These are phyloP conservation scores for Phytophthora pinifolia DNA, from an alignment of 352 stramenopile genomes.

Conservation along the genomic window DNA sequence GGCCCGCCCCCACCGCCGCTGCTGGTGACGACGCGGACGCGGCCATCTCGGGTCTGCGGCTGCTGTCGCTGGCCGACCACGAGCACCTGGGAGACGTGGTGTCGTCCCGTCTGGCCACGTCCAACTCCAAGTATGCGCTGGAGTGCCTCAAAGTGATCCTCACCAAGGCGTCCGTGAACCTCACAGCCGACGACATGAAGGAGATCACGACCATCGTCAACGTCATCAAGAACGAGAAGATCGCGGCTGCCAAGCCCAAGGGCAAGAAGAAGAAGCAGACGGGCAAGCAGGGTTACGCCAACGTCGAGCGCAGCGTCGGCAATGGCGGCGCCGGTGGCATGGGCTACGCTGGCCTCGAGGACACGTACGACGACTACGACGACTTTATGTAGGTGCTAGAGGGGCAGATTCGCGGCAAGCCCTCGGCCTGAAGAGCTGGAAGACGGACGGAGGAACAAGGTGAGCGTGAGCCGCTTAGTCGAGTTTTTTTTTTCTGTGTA, in stretches of 20 bases:
- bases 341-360: conserved; percentile 44
- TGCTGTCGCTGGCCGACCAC: conserved; percentile 74
- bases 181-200: conserved; percentile 86
- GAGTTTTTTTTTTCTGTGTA: neutral
- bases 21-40: conserved; percentile 38
- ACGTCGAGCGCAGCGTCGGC: conserved; percentile 60
- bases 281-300: conserved; percentile 80
- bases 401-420: conserved; percentile 16
- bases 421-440: conserved; percentile 13
- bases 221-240: conserved; percentile 90
- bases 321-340: conserved; percentile 45
- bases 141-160: conserved; percentile 82
- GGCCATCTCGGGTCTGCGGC: conserved; percentile 57
- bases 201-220: conserved; percentile 87
- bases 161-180: conserved; percentile 74
- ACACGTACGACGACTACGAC: conserved; percentile 83
- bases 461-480: conserved; percentile 14
- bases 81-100: conserved; percentile 71
- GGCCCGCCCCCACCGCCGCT: conserved; percentile 29
- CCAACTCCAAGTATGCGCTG: conserved; percentile 76
- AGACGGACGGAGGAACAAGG: conserved; percentile 8
- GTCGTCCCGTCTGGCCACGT: conserved; percentile 50
- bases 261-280: conserved; percentile 86
- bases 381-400: conserved; percentile 80
- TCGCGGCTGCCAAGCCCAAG: conserved; percentile 77